These are phyloP conservation scores for Debaryomyces coudertii DNA, from an alignment of 1,139 yeast species.

Conservation along the genomic window DNA sequence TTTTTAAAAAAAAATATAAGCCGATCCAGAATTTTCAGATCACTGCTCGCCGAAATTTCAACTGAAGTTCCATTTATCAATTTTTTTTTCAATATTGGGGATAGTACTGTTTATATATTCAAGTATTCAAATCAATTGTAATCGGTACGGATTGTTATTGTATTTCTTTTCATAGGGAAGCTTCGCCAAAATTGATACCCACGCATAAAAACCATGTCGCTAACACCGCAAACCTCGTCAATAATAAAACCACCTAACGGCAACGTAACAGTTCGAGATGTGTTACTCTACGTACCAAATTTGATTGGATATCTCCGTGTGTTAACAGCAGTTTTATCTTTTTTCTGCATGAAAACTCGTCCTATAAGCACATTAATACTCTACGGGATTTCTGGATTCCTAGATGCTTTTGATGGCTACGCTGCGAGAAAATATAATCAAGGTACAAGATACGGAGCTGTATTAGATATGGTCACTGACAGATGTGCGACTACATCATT, in stretches of 20 bases:
- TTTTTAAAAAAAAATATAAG: background rate
- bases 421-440: conserved; percentile 92
- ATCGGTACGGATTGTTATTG: background rate
- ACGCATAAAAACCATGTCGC: conserved; percentile 2
- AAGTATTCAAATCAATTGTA: background rate
- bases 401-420: conserved; percentile 96
- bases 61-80: background rate
- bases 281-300: conserved; percentile 84
- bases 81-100: background rate
- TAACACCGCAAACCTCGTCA: conserved; percentile 7
- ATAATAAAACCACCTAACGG: conserved; percentile 7
- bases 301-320: conserved; percentile 88
- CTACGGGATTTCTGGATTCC: conserved; percentile 84
- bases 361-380: conserved; percentile 76
- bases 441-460: conserved; percentile 93
- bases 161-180: background rate
- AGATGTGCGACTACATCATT: conserved; percentile 94
- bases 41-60: conserved; percentile 5
- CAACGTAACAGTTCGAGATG: conserved; percentile 46
- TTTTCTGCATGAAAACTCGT: conserved; percentile 78
- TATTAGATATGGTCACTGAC: conserved; percentile 98
- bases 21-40: conserved; percentile 1
- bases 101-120: background rate
- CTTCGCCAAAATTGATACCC: background rate
- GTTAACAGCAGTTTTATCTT: conserved; percentile 76